These are phyloP conservation scores for Entonaema liquescens DNA, from an alignment of 495 filamentous ascomycete genomes.

Conservation along the genomic window DNA sequence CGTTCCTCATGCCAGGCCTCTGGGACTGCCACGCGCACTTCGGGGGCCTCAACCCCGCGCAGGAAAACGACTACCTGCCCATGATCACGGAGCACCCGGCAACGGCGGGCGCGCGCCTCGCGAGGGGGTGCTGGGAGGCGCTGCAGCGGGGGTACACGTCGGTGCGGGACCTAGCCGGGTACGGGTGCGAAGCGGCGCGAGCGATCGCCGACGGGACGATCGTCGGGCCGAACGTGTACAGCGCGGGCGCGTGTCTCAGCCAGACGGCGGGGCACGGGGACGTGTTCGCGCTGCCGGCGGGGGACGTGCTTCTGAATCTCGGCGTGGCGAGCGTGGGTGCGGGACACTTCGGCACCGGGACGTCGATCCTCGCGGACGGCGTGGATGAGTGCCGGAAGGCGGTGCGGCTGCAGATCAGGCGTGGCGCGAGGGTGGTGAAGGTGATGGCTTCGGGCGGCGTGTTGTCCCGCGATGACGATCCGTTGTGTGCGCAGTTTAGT, in stretches of 20 bases:
- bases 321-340: slow-evolving; percentile 37
- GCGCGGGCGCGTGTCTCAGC: slow-evolving; percentile 51
- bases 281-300: slow-evolving; percentile 48
- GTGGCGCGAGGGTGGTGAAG: slow-evolving; percentile 62
- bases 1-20: slow-evolving; percentile 61
- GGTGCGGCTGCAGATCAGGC: slow-evolving; percentile 59
- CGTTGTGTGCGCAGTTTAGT: slow-evolving; percentile 58
- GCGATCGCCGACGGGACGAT: slow-evolving; percentile 59
- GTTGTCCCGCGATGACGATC: slow-evolving; percentile 55
- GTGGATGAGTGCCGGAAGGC: slow-evolving; percentile 56
- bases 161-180: slow-evolving; percentile 59
- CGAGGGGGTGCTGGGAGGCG: slow-evolving; percentile 51
- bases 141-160: slow-evolving; percentile 64
- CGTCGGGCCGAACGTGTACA: slow-evolving; percentile 60
- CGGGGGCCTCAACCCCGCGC: slow-evolving; percentile 28
- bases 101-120: slow-evolving; percentile 49
- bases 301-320: slow-evolving; percentile 45
- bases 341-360: slow-evolving; percentile 41
- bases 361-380: slow-evolving; percentile 54
- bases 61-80: slow-evolving; percentile 19
- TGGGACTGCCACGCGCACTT: slow-evolving; percentile 65
- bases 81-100: slow-evolving; percentile 41
- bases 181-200: slow-evolving; percentile 51
- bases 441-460: slow-evolving; percentile 60
- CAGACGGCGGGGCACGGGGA: slow-evolving; percentile 62